These are phyloP conservation scores for Capsella bursapastoris DNA, from an alignment of 345 rosid genomes.

Conservation along the genomic window DNA sequence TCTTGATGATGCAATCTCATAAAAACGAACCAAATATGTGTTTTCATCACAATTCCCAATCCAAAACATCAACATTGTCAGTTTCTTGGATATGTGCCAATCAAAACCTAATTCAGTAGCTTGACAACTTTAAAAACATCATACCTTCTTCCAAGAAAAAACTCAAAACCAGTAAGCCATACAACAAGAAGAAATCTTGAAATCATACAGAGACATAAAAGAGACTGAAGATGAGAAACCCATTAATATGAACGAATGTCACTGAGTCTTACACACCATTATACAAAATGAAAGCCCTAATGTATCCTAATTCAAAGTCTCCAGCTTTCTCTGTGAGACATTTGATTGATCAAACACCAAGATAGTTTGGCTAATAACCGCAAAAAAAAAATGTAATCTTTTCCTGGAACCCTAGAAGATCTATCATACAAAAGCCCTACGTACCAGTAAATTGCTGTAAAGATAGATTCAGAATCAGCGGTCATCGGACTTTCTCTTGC, in stretches of 20 bases:
- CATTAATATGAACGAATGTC: constrained; percentile 26
- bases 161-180: constrained; percentile 19
- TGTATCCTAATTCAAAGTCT: constrained; percentile 29
- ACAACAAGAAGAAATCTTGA: constrained; percentile 23
- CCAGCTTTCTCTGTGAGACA: constrained; percentile 34
- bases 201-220: background rate
- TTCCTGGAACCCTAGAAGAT: constrained; percentile 36
- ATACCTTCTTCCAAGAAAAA: constrained; percentile 11
- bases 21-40: background rate
- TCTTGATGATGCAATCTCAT: background rate
- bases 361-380: background rate
- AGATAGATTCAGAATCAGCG: constrained; percentile 20
- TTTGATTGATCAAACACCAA: constrained; percentile 31
- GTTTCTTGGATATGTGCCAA: background rate
- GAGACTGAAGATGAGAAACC: constrained; percentile 24
- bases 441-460: constrained; percentile 10
- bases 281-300: constrained; percentile 26
- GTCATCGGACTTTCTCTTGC: constrained; percentile 36
- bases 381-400: constrained; percentile 5
- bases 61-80: constrained; percentile 24
- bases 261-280: constrained; percentile 25
- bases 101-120: constrained; percentile 15
- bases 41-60: constrained; percentile 2
- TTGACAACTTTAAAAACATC: constrained; percentile 9
- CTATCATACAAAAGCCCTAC: constrained; percentile 7